Conservation (phyloP, 2,329 filamentous ascomycete genomes). For the Lachnellula willkommii region DNA sequence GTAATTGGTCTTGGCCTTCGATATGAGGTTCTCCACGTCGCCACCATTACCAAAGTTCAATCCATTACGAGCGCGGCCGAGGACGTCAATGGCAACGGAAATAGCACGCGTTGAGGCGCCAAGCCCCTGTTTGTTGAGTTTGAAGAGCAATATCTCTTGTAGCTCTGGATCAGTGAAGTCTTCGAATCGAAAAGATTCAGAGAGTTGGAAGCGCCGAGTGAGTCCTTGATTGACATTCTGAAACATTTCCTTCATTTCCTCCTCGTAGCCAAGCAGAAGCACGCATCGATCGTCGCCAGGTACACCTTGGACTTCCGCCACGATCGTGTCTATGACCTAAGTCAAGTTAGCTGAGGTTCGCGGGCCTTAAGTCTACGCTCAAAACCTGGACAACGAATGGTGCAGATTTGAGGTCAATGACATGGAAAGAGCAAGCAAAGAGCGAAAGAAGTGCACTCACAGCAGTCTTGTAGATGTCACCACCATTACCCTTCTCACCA, state of each 20-base stretch:
- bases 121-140: constrained; percentile 53
- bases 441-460: constrained; percentile 45
- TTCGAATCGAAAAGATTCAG: constrained; percentile 61
- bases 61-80: constrained; percentile 55
- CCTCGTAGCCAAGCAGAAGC: constrained; percentile 63
- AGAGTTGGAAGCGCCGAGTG: constrained; percentile 57
- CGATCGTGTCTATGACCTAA: constrained; percentile 65
- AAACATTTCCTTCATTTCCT: constrained; percentile 67
- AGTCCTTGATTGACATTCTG: constrained; percentile 69
- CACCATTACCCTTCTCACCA: constrained; percentile 31
- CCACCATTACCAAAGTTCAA: constrained; percentile 68
- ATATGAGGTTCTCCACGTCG: constrained; percentile 67
- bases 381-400: no score
- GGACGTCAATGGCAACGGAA: constrained; percentile 51
- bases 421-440: no score
- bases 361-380: no score
- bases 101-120: constrained; percentile 47
- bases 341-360: no score
- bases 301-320: constrained; percentile 64
- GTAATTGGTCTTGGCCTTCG: constrained; percentile 39
- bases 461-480: constrained; percentile 52
- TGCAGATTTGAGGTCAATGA: no score
- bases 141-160: constrained; percentile 53
- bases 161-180: constrained; percentile 60
- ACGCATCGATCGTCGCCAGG: constrained; percentile 70